phyloP scores from a whole-genome alignment of 106 monocot species.

The Triglochin maritima region DNA sequence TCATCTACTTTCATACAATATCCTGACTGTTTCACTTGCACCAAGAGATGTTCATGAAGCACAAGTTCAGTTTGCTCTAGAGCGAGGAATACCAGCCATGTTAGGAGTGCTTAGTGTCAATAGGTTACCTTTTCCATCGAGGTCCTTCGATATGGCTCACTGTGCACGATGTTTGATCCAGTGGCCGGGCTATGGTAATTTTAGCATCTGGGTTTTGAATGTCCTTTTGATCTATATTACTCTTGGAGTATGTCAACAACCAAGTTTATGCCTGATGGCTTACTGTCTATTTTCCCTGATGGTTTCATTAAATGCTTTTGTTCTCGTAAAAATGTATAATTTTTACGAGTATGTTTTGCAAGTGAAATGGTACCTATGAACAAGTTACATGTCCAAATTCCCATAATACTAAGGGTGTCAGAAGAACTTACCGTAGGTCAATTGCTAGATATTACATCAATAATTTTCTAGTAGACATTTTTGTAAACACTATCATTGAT shows the following conservation, averaged over 20 bases:
- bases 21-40: slow-evolving; percentile 9
- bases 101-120: slow-evolving; percentile 47
- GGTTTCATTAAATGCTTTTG: background rate
- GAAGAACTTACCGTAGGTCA: too few species aligned
- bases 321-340: background rate
- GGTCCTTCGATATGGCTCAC: slow-evolving; percentile 76
- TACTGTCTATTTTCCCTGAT: too few species aligned
- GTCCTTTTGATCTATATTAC: too few species aligned
- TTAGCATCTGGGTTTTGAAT: background rate
- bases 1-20: slow-evolving; percentile 9
- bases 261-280: too few species aligned
- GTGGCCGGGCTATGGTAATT: slow-evolving; percentile 56
- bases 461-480: too few species aligned
- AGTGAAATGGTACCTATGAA: too few species aligned
- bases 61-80: slow-evolving; percentile 78
- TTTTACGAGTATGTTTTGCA: background rate
- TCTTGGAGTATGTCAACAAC: too few species aligned
- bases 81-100: slow-evolving; percentile 81
- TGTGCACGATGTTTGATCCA: slow-evolving; percentile 62
- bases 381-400: too few species aligned
- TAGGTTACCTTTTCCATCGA: slow-evolving; percentile 66
- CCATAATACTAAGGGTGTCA: too few species aligned
- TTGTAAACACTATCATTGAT: too few species aligned
- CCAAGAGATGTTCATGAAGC: slow-evolving; percentile 14
- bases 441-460: too few species aligned